Evolutionary conservation across 192 early-diverging fungal genomes (phyloP).

Genomic region (Oehlia diaphana): DNA sequence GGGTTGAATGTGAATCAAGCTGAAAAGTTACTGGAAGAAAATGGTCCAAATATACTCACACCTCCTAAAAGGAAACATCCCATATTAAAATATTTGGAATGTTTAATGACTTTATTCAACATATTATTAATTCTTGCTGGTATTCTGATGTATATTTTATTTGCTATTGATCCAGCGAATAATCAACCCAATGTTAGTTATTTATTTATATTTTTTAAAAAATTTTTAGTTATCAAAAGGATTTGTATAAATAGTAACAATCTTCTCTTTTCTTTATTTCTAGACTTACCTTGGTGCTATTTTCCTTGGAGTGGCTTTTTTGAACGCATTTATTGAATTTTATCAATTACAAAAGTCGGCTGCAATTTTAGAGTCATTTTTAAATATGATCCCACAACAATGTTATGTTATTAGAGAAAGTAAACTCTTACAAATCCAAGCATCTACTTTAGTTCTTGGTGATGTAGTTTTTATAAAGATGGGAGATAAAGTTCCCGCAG

Average conservation of each 20-base stretch:
- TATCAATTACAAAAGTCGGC: conserved; percentile 89
- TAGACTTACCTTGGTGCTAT: conserved; percentile 90
- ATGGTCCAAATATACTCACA: conserved; percentile 85
- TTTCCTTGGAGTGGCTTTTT: conserved; percentile 81
- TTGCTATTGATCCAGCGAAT: conserved; percentile 68
- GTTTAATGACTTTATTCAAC: conserved; percentile 83
- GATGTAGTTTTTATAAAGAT: conserved; percentile 87
- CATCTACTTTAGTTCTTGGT: conserved; percentile 77
- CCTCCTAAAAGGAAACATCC: conserved; percentile 84
- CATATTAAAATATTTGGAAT: conserved; percentile 73
- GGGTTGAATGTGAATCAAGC: conserved; percentile 71
- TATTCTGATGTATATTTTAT: conserved; percentile 79
- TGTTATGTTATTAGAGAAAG: conserved; percentile 79
- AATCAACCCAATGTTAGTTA: conserved; percentile 79
- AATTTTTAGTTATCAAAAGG: background rate
- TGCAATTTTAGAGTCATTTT: conserved; percentile 86
- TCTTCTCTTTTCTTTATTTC: background rate
- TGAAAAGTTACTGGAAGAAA: conserved; percentile 56
- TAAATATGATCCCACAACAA: conserved; percentile 88
- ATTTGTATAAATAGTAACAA: background rate
- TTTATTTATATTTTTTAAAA: background rate
- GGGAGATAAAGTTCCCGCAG: conserved; percentile 96
- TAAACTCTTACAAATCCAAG: conserved; percentile 64
- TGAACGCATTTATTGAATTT: conserved; percentile 92
- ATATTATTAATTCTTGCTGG: conserved; percentile 82